phyloP scores from a whole-genome alignment of 495 filamentous ascomycete genomes.

The Cercophora sp. region DNA sequence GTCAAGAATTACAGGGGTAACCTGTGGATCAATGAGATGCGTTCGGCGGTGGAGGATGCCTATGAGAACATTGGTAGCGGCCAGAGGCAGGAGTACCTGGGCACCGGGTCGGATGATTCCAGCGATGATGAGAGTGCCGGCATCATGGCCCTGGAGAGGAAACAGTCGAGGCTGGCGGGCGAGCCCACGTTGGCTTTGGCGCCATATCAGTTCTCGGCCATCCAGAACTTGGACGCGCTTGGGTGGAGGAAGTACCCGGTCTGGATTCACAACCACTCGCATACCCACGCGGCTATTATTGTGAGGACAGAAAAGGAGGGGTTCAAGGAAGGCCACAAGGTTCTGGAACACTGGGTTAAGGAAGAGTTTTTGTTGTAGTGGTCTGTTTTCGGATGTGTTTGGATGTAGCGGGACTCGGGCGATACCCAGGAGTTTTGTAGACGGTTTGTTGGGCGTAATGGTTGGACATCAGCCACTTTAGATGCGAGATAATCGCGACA shows the following conservation, averaged over 20 bases:
- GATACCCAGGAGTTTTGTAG: too few relatives aligned
- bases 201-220: constrained; percentile 75
- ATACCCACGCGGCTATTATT: constrained; percentile 90
- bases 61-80: constrained; percentile 65
- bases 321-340: constrained; percentile 73
- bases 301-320: constrained; percentile 58
- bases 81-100: constrained; percentile 59
- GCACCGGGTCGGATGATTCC: not conserved
- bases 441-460: too few relatives aligned
- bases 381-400: too few relatives aligned
- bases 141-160: constrained; percentile 35
- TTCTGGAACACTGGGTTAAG: constrained; percentile 77
- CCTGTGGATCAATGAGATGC: constrained; percentile 67
- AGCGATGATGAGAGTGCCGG: constrained; percentile 23
- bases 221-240: constrained; percentile 68
- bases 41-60: constrained; percentile 66
- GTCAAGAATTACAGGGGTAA: constrained; percentile 68
- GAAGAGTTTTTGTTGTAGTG: constrained; percentile 59
- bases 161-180: constrained; percentile 29
- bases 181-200: constrained; percentile 72
- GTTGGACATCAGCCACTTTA: too few relatives aligned
- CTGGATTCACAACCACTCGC: constrained; percentile 73
- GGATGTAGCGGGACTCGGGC: too few relatives aligned
- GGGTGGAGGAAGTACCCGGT: constrained; percentile 80
- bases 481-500: too few relatives aligned